Percentiles rank a stretch among this genome's conserved stretches.
Conservation (phyloP, 352 stramenopile species). For the Phytophthora pseudosyringae region DNA sequence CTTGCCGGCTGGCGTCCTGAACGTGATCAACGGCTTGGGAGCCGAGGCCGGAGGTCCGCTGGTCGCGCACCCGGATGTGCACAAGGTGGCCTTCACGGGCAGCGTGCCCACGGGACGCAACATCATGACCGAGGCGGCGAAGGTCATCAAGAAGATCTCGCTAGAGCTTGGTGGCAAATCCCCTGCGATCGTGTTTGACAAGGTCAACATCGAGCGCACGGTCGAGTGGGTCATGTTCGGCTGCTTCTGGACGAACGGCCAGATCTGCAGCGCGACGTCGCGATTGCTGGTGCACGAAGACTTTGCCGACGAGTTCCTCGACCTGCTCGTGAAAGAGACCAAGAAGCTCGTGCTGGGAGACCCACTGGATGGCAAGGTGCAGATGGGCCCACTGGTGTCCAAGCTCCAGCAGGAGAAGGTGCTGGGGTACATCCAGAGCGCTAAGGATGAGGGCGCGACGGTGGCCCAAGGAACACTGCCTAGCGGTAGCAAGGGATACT, state of each 20-base stretch:
- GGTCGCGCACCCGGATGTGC: slow-evolving; percentile 52
- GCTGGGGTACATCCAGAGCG: slow-evolving; percentile 62
- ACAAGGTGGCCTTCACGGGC: slow-evolving; percentile 42
- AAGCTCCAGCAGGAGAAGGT: slow-evolving; percentile 77
- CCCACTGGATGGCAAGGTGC: slow-evolving; percentile 52
- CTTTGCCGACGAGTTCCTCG: slow-evolving; percentile 71
- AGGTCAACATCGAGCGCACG: slow-evolving; percentile 64
- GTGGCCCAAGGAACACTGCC: slow-evolving; percentile 31
- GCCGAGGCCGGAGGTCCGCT: slow-evolving; percentile 68
- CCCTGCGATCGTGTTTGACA: slow-evolving; percentile 87
- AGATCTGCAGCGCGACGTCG: slow-evolving; percentile 82
- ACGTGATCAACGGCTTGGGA: slow-evolving; percentile 73
- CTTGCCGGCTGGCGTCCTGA: slow-evolving; percentile 65
- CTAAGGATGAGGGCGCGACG: slow-evolving; percentile 60
- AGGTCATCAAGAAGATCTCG: slow-evolving; percentile 40
- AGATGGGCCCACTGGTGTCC: slow-evolving; percentile 86
- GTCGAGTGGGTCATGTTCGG: slow-evolving; percentile 79
- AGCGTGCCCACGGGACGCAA: slow-evolving; percentile 26
- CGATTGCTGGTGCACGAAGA: slow-evolving; percentile 78
- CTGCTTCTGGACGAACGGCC: slow-evolving; percentile 66
- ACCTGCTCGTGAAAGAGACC: slow-evolving; percentile 50
- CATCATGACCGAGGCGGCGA: slow-evolving; percentile 28
- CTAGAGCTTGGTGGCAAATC: slow-evolving; percentile 85
- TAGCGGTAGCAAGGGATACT: slow-evolving; percentile 56
- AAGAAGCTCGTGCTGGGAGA: slow-evolving; percentile 70